Conservation (phyloP, 1,139 yeast species). For the Hemisphaericaspora xylofermentans region DNA sequence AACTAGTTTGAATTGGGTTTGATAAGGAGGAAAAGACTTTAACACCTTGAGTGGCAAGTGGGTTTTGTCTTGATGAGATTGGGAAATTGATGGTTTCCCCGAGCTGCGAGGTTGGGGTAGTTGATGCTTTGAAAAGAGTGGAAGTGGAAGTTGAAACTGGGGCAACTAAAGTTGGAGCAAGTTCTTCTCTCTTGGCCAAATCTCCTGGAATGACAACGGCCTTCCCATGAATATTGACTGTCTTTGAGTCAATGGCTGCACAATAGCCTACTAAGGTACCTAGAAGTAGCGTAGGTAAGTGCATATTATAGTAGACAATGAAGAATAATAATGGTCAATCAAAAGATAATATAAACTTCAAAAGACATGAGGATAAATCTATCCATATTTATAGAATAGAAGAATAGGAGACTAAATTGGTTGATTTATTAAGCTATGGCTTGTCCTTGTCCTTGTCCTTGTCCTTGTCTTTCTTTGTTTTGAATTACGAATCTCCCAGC, state of each 20-base stretch:
- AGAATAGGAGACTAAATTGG: no score
- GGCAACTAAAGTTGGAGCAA: constrained; percentile 2
- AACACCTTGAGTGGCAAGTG: constrained; percentile 7
- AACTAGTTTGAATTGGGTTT: constrained; percentile 4
- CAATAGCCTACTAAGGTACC: not conserved
- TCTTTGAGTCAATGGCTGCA: not conserved
- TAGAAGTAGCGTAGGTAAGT: not conserved
- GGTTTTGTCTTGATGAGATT: constrained; percentile 6
- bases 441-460: no score
- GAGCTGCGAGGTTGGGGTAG: not conserved
- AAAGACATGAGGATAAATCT: no score
- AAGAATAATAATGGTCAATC: no score
- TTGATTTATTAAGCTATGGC: no score
- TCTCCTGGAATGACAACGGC: not conserved
- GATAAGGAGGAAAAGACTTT: constrained; percentile 3
- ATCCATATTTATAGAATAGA: no score
- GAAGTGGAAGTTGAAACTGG: constrained; percentile 2
- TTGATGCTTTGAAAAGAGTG: constrained; percentile 1
- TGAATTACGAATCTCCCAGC: no score
- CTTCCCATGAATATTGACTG: constrained; percentile 3
- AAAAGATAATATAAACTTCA: no score
- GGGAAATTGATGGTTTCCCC: constrained; percentile 4
- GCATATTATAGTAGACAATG: no score
- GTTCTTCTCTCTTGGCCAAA: not conserved
- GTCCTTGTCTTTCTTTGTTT: no score